These are phyloP conservation scores for Xerocomus potaroensis DNA, from an alignment of 768 basidiomycete genomes.

Conservation along the genomic window DNA sequence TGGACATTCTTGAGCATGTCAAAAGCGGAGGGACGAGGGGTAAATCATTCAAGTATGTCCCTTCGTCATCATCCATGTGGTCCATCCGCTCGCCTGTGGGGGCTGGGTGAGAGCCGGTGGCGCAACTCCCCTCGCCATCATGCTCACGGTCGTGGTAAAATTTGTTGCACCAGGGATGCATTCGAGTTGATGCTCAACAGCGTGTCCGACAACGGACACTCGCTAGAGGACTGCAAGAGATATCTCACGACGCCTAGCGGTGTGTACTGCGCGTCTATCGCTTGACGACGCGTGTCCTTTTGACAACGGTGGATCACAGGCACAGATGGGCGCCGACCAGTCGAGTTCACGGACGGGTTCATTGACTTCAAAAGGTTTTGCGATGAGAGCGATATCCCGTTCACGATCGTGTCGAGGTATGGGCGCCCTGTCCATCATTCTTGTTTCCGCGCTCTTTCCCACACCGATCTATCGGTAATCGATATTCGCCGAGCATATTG, in stretches of 20 bases:
- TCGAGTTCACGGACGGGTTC: slow-evolving; percentile 53
- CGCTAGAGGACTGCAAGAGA: slow-evolving; percentile 83
- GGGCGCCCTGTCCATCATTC: slow-evolving; percentile 1
- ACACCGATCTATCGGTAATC: slow-evolving; percentile 5
- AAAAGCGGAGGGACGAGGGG: slow-evolving; percentile 18
- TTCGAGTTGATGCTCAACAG: slow-evolving; percentile 86
- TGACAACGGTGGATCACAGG: slow-evolving; percentile 1
- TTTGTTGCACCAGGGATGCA: slow-evolving; percentile 59
- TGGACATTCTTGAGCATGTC: slow-evolving; percentile 59
- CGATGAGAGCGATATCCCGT: slow-evolving; percentile 72
- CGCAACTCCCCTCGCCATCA: neutral
- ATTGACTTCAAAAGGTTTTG: slow-evolving; percentile 85
- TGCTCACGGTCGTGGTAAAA: slow-evolving; percentile 20
- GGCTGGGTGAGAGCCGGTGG: neutral
- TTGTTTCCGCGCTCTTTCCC: slow-evolving; percentile 3
- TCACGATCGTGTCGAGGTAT: slow-evolving; percentile 91
- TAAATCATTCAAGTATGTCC: slow-evolving; percentile 43
- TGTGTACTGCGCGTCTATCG: slow-evolving; percentile 32
- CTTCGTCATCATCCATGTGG: neutral
- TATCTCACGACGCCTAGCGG: slow-evolving; percentile 56
- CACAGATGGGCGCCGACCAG: slow-evolving; percentile 6
- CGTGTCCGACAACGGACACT: slow-evolving; percentile 66
- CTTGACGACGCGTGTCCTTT: neutral
- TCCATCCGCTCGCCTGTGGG: neutral
- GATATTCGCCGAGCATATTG: slow-evolving; percentile 1